Evolutionary conservation across 768 basidiomycete species (phyloP).

Genomic region (Mycena metata): DNA sequence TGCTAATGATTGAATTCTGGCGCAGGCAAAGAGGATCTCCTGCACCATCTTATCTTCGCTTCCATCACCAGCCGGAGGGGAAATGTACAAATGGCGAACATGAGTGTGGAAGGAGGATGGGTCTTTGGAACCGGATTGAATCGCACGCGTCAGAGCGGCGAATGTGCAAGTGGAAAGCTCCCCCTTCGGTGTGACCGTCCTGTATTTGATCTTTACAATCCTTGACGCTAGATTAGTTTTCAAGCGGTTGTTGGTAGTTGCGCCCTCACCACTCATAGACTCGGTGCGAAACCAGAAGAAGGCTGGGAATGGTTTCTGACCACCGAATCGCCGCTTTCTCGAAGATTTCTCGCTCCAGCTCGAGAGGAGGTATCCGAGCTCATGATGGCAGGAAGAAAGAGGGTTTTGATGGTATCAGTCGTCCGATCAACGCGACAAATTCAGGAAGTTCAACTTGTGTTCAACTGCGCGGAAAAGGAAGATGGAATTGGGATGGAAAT

Average conservation of each 20-base stretch:
- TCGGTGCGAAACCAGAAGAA: conserved; percentile 12
- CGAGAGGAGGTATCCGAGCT: background rate
- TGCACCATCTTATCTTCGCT: background rate
- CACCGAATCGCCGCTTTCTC: background rate
- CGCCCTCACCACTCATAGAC: conserved; percentile 3
- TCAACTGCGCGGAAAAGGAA: too few relatives aligned
- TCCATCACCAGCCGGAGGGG: too few relatives aligned
- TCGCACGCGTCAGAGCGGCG: background rate
- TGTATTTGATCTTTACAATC: background rate
- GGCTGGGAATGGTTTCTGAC: background rate
- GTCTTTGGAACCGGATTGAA: background rate
- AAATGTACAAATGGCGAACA: background rate
- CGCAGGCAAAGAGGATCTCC: background rate
- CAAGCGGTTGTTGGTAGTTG: too few relatives aligned
- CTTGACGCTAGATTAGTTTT: background rate
- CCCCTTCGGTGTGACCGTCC: background rate
- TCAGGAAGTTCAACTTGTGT: too few relatives aligned
- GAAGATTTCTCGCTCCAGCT: conserved; percentile 19
- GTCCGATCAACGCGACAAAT: too few relatives aligned
- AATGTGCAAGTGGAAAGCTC: background rate
- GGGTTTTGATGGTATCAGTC: too few relatives aligned
- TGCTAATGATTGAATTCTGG: background rate
- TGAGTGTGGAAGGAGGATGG: background rate
- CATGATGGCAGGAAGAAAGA: too few relatives aligned
- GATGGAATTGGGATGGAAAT: too few relatives aligned